These are phyloP conservation scores for Penicillium verrucosum DNA, from an alignment of 2,329 filamentous ascomycete genomes.

Conservation along the genomic window DNA sequence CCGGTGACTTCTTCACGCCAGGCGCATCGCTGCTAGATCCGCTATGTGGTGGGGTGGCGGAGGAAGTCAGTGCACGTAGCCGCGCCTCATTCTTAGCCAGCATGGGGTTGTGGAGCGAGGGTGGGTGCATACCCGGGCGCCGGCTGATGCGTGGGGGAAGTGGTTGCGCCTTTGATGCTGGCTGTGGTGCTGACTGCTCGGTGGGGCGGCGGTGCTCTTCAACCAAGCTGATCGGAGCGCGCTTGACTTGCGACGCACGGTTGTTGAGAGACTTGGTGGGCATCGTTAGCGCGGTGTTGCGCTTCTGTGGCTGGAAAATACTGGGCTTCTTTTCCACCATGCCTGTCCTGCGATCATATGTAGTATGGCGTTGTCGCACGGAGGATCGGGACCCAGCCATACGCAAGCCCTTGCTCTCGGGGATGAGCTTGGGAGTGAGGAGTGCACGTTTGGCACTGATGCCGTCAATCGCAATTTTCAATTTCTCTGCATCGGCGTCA, in stretches of 20 bases:
- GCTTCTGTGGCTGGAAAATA: conserved; percentile 36
- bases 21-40: not conserved
- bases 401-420: conserved; percentile 19
- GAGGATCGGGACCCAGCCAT: conserved; percentile 33
- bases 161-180: conserved; percentile 5
- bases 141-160: conserved; percentile 3
- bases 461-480: conserved; percentile 57
- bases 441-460: conserved; percentile 58
- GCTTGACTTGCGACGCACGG: conserved; percentile 37
- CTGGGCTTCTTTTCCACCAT: conserved; percentile 34
- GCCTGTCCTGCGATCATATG: conserved; percentile 33
- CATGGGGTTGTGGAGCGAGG: conserved; percentile 4
- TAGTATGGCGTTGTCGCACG: conserved; percentile 30
- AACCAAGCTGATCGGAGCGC: conserved; percentile 42
- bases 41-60: not conserved
- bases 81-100: conserved; percentile 17
- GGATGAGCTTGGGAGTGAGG: conserved; percentile 57
- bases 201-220: conserved; percentile 38
- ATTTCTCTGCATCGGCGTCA: conserved; percentile 55
- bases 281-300: conserved; percentile 36
- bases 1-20: not conserved
- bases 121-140: not conserved
- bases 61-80: conserved; percentile 25
- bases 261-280: conserved; percentile 44
- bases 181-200: conserved; percentile 16